These are phyloP conservation scores for Zymoseptoria ardabiliae DNA, from an alignment of 2,329 filamentous ascomycete genomes.

Conservation along the genomic window DNA sequence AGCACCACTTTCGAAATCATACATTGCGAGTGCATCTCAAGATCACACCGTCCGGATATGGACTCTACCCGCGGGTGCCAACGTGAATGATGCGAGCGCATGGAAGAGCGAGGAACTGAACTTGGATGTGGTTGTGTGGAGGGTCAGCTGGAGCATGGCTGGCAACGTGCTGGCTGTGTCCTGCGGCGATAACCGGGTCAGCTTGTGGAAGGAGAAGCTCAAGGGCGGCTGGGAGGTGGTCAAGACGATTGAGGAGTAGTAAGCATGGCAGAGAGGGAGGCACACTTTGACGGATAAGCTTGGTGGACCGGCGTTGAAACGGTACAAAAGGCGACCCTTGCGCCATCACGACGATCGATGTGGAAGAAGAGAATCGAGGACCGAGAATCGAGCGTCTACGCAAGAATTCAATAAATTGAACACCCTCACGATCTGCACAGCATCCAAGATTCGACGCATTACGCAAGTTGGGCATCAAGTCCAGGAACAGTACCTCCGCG, in stretches of 20 bases:
- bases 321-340: not conserved
- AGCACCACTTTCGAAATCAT: conserved; percentile 88
- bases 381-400: not conserved
- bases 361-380: not conserved
- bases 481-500: no score
- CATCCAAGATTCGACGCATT: not conserved
- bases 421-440: not conserved
- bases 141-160: conserved; percentile 95
- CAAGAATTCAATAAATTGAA: not conserved
- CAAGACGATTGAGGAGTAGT: conserved; percentile 71
- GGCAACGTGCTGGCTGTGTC: conserved; percentile 93
- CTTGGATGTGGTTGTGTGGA: conserved; percentile 87
- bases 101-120: conserved; percentile 82
- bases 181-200: conserved; percentile 93
- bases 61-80: conserved; percentile 51
- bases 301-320: not conserved
- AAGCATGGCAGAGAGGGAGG: not conserved
- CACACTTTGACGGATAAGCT: not conserved
- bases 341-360: not conserved
- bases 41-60: conserved; percentile 97
- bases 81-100: conserved; percentile 47
- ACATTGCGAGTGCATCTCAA: conserved; percentile 91
- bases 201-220: conserved; percentile 96
- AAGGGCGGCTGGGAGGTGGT: conserved; percentile 95
- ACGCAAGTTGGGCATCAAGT: not conserved